A percentile compares a stretch with the other conserved stretches of the same genome.
Evolutionary conservation across 345 rosid genomes (phyloP).

Genomic region (Carallia brachiata): DNA sequence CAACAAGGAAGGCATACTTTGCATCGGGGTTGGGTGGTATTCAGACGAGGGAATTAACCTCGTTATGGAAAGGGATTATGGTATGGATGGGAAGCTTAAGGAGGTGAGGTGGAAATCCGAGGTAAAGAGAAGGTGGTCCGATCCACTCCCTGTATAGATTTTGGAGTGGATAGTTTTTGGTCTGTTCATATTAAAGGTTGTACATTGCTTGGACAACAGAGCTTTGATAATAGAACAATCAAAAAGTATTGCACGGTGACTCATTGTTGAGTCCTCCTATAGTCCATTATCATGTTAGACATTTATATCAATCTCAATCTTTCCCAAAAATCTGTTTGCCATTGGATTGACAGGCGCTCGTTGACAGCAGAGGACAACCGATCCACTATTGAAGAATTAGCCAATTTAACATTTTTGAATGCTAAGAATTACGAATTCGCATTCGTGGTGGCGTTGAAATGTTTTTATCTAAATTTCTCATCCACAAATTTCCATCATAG

Average conservation of each 20-base stretch:
- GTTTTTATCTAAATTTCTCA: no score
- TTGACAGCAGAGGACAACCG: no score
- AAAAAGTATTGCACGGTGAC: background rate
- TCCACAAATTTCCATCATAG: no score
- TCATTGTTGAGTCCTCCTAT: background rate
- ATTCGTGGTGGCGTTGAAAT: no score
- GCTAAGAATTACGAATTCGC: no score
- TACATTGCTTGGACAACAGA: background rate
- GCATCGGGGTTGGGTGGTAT: slow-evolving; percentile 88
- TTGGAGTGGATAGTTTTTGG: background rate
- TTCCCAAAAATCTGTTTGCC: no score
- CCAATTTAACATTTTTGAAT: no score
- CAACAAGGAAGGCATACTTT: slow-evolving; percentile 65
- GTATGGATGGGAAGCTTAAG: slow-evolving; percentile 68
- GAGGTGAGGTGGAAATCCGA: slow-evolving; percentile 81
- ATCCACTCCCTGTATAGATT: slow-evolving; percentile 31
- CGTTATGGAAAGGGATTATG: slow-evolving; percentile 91
- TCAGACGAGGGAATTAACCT: slow-evolving; percentile 89
- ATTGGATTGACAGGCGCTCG: no score
- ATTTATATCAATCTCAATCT: no score
- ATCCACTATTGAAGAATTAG: no score
- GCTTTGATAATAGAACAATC: background rate
- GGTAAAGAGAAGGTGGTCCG: slow-evolving; percentile 77
- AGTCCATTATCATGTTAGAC: no score
- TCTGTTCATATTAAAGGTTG: background rate